These are phyloP conservation scores for Gypsophila paniculata DNA, from an alignment of 179 eudicot species.

Conservation along the genomic window DNA sequence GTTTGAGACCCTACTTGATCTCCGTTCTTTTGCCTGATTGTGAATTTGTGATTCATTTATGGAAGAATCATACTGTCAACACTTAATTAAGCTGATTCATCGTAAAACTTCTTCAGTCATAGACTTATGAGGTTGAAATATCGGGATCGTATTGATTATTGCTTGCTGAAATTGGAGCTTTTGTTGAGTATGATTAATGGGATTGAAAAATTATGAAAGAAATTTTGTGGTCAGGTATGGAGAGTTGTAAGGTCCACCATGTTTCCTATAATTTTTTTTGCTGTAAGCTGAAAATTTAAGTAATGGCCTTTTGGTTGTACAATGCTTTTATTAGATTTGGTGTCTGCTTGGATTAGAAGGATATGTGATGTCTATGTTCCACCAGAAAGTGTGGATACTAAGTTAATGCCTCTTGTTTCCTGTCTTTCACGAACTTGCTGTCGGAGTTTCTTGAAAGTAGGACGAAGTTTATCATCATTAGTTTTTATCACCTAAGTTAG, in stretches of 20 bases:
- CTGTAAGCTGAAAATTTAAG: background rate
- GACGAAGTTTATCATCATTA: no score
- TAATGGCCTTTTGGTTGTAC: background rate
- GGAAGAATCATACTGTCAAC: background rate
- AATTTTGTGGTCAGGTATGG: background rate
- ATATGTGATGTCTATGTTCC: no score
- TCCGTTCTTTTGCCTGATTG: background rate
- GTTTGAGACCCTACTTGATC: background rate
- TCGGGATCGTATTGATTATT: slow-evolving; percentile 2
- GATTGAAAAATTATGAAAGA: background rate
- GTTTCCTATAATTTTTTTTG: background rate
- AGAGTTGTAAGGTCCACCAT: background rate
- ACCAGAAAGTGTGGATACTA: no score
- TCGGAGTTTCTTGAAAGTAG: no score
- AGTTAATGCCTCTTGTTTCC: no score
- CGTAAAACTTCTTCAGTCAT: no score
- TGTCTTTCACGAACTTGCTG: no score
- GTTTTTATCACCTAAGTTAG: no score
- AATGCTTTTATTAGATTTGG: no score
- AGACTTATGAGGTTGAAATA: background rate
- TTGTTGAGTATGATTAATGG: background rate
- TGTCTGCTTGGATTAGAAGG: no score
- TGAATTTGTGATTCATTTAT: background rate
- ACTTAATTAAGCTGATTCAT: background rate
- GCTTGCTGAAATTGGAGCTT: background rate